Evolutionary conservation across 148 eudicot species (phyloP), one percentile per base, ranked within the genome.

Genomic region (Vaccinium corymbosum): DNA sequence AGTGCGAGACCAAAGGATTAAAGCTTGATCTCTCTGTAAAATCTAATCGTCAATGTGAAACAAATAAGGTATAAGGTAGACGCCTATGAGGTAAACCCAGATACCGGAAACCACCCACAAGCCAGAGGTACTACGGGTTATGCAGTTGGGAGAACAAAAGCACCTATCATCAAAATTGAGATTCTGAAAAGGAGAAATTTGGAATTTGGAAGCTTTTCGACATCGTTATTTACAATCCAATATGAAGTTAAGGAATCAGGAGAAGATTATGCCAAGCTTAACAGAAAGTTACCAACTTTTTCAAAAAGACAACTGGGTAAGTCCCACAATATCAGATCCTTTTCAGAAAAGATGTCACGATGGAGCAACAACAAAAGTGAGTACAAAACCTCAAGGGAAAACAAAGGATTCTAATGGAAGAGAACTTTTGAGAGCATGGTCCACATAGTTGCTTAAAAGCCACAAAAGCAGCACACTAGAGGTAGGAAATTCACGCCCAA

Each of bases 261-360:
- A 16, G 61, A n/a, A 73, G 53, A 38, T n/a, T n/a, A 82, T 27
- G 46, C 49, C 25, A 17, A 81, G 68, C 15, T 16, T 11, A 53
- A 35, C 52, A 52, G 10, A 53, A 55, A 35, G 50, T n/a, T 11
- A 16, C 79, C 29, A 82, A 53, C 78, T 81, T 81, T 81, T 27
- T 70, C n/a, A 29, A n/a, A 70, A 52, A 70, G 64, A 29, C 56
- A 50, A 81, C 25, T 17, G 25, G 38, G 59, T 15, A 66, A 81
- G 76, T 15, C 76, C 83, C 76, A 81, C 76, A 76, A 14, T 66
- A 14, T 49, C 76, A 66, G 83, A 81, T 29, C 25, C 73, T 22
- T 80, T 80, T n/a, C 52, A 46, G 2, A 51, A 49, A 48, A 82
- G 22, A 82, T 19, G 7, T 22, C n/a, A 25, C 46, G 16, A 29